phyloP scores from a whole-genome alignment of 768 basidiomycete genomes.

The Phanerochaete sordida region DNA sequence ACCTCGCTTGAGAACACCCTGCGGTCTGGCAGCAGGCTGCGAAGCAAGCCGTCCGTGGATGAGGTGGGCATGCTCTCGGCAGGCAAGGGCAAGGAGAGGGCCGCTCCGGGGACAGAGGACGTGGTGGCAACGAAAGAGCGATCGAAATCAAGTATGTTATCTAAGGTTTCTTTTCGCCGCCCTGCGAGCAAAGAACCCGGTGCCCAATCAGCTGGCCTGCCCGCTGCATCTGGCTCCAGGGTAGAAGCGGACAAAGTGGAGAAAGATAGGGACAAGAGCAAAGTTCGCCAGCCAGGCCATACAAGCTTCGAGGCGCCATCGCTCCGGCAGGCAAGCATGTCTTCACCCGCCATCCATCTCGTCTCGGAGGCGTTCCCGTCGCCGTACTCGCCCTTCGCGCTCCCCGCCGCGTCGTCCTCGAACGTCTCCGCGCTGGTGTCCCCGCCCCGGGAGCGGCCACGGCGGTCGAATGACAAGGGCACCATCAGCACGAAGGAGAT shows the following conservation, averaged over 20 bases:
- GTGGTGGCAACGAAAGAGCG: constrained; percentile 32
- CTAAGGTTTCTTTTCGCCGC: constrained; percentile 49
- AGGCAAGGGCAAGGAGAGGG: constrained; percentile 42
- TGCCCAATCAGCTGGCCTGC: constrained; percentile 35
- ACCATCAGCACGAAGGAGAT: constrained; percentile 38
- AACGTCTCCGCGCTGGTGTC: constrained; percentile 42
- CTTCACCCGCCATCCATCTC: constrained; percentile 69
- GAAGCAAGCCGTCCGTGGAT: constrained; percentile 30
- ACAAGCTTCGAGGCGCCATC: constrained; percentile 64
- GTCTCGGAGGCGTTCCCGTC: constrained; percentile 54
- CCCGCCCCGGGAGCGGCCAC: constrained; percentile 41
- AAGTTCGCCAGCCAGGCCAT: constrained; percentile 48
- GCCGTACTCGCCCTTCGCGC: constrained; percentile 42
- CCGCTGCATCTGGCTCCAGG: constrained; percentile 30
- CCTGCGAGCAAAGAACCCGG: constrained; percentile 29
- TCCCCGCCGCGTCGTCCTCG: constrained; percentile 46
- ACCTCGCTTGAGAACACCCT: constrained; percentile 66
- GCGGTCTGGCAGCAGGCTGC: constrained; percentile 57
- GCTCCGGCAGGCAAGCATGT: constrained; percentile 66
- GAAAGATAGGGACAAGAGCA: constrained; percentile 33
- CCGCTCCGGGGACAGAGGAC: constrained; percentile 25
- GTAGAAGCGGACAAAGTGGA: constrained; percentile 18
- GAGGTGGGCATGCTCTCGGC: constrained; percentile 45
- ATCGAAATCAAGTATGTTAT: constrained; percentile 44
- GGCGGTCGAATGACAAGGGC: constrained; percentile 26